Evolutionary conservation across 2,329 filamentous ascomycete species (phyloP), one percentile per base, ranked within the genome.

Genomic region (Colletotrichum kahawae): DNA sequence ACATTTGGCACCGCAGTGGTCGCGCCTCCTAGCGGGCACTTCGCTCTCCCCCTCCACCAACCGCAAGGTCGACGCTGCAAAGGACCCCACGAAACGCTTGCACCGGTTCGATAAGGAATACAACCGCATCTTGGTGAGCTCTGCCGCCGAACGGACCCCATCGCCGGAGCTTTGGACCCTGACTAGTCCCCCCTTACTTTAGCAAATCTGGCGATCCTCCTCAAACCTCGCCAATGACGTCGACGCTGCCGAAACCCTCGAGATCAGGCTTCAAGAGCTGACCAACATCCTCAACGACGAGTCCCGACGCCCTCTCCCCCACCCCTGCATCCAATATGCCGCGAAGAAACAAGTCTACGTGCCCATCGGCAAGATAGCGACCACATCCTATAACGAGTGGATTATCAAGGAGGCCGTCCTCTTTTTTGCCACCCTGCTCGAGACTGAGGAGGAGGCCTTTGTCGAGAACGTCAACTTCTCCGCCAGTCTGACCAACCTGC

Each of bases 401-500:
- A 93, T 98, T 81, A 93, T 98, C 79, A 93, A 93, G 78, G 94
- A 96, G 81, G 94, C 95, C 31, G 94, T 98, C 48, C 88, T 93
- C 54, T 93, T 98, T 82, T 98, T 98, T 84, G 95, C 95, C 72
- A 95, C 95, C 18, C 90, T 99, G 77, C 95, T 98, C 80, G 97
- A 99, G 85, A 97, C 95, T 83, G 97, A 98, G 84, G 96, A 98
- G 85, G 97, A 98, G 82, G 95, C 95, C 43, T 97, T 98, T 81
- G 92, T 98, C 63, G 95, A 97, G 81, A 97, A 94, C 81, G 91
- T 93, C 36, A 90, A 92, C 70, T 99, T 99, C 82, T 95, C 97
- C 4, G 91, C 93, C 73, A 96, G 95, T 80, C 85, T 99, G 81
- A 97, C 98, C 81, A 95, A 95, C 79, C 91, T 99, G 75, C 90